A percentile compares a stretch with the other conserved stretches of the same genome.
These are phyloP conservation scores for Usnea hakonensis DNA, from an alignment of 495 filamentous ascomycete genomes.

Conservation along the genomic window DNA sequence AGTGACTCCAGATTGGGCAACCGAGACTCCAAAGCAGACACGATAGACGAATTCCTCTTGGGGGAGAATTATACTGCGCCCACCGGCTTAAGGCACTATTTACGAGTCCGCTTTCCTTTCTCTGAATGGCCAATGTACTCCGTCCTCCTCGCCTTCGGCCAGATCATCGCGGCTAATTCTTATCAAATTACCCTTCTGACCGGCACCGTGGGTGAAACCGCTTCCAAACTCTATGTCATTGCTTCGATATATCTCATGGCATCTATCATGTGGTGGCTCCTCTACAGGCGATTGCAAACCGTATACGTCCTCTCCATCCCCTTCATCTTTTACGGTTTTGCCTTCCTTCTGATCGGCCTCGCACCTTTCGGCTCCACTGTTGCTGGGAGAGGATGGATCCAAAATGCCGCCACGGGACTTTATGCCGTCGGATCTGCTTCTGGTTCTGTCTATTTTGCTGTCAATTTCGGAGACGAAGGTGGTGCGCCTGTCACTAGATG, in stretches of 20 bases:
- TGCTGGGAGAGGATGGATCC: conserved; percentile 40
- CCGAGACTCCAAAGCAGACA: conserved; percentile 10
- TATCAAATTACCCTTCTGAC: conserved; percentile 62
- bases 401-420: conserved; percentile 51
- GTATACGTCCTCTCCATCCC: conserved; percentile 49
- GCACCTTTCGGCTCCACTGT: conserved; percentile 37
- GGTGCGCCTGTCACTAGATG: conserved; percentile 53
- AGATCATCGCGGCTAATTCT: conserved; percentile 59
- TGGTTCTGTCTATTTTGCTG: conserved; percentile 54
- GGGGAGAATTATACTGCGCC: conserved; percentile 59
- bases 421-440: conserved; percentile 53
- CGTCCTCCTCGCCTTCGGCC: conserved; percentile 56
- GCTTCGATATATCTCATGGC: conserved; percentile 52
- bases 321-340: conserved; percentile 53
- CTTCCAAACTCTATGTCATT: conserved; percentile 55
- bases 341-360: conserved; percentile 54
- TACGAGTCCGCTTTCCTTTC: conserved; percentile 38
- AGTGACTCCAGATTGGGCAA: neutral
- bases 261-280: conserved; percentile 53
- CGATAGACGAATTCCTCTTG: conserved; percentile 50
- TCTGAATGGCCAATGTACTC: conserved; percentile 66
- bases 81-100: conserved; percentile 52
- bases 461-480: conserved; percentile 62
- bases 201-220: conserved; percentile 51
- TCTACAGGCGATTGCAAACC: conserved; percentile 50